Base-by-base conservation (phyloP, 352 stramenopile genomes). In the Phytopythium sindhum region DNA sequence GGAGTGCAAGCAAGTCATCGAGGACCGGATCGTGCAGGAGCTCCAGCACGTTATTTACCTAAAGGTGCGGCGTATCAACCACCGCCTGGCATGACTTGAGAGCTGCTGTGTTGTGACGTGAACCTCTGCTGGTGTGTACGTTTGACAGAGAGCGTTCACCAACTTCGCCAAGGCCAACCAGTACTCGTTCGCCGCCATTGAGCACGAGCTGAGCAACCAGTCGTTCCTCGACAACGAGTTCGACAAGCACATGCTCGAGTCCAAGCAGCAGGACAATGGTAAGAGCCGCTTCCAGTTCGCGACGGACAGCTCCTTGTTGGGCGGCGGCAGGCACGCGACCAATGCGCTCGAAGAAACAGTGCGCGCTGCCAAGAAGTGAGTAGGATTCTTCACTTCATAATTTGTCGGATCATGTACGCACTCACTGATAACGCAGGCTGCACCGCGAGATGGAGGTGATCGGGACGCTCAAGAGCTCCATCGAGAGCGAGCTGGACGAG, bases 1-100 rank as follows among this genome's bases (percentile, higher is more conserved):
- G 80, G 86, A 93, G 66, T 95, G 80, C 70, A 95, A 95, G 54
- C 84, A 93, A 71, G 72, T 77, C 2, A 92, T 95, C 45, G 82
- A 93, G 68, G 84, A 93, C 44, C 75, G 86, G 48, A 66, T 95
- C 26, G 80, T 92, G n/a, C 71, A 80, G 11, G 81, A 89, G 47
- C 76, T 95, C 12, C 77, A 92, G 54, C 71, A 75, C 61, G 68
- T 87, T 31, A 83, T 93, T 50, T 95, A 90, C 62, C 73, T 91
- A 26, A 89, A 92, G 68, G 79, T 83, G 41, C 14, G 9, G 37
- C 37, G 37, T 23, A 11, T 4, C 41, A 11, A 21, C 7, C 44
- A 6, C 11, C n/a, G 5, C 23, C 11, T 31, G 4, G 23, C n/a
- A 21, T 21, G 0, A 6, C 8, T 23, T 12, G 23, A 29, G 45